These are phyloP conservation scores for Cladosporium velox DNA, from an alignment of 2,329 filamentous ascomycete species.

Conservation along the genomic window DNA sequence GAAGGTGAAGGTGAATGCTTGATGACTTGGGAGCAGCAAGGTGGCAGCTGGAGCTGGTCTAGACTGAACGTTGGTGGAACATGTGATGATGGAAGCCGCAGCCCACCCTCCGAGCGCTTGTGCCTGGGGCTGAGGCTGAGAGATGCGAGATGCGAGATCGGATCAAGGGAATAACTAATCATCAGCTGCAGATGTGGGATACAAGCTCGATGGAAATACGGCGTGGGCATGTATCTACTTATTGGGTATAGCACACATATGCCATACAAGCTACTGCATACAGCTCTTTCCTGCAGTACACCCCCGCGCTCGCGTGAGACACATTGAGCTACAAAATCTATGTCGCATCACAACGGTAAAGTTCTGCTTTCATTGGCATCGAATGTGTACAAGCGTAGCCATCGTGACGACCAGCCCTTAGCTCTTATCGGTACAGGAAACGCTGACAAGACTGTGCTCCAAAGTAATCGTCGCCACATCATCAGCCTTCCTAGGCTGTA, in stretches of 20 bases:
- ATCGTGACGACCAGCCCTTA: not conserved
- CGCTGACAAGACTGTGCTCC: not conserved
- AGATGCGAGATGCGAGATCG: constrained; percentile 9
- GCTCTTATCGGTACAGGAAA: not conserved
- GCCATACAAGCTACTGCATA: not conserved
- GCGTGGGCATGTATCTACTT: not conserved
- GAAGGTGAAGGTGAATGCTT: not conserved
- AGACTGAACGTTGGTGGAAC: not conserved
- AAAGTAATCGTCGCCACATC: not conserved
- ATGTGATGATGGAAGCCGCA: constrained; percentile 9
- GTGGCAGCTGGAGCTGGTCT: not conserved
- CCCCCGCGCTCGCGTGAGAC: not conserved
- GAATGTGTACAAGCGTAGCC: not conserved
- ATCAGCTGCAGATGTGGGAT: not conserved
- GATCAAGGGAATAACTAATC: not conserved
- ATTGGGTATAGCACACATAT: not conserved
- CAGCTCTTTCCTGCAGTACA: not conserved
- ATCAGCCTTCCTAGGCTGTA: not conserved
- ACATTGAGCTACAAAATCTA: not conserved
- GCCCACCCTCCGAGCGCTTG: not conserved
- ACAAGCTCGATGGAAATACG: not conserved
- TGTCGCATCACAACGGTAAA: not conserved
- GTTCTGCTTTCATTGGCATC: not conserved
- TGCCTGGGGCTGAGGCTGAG: constrained; percentile 14
- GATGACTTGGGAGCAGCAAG: not conserved